A percentile compares a stretch with the other conserved stretches of the same genome.
phyloP scores from a whole-genome alignment of 805 yeast genomes.

The Candida tallmaniae region DNA sequence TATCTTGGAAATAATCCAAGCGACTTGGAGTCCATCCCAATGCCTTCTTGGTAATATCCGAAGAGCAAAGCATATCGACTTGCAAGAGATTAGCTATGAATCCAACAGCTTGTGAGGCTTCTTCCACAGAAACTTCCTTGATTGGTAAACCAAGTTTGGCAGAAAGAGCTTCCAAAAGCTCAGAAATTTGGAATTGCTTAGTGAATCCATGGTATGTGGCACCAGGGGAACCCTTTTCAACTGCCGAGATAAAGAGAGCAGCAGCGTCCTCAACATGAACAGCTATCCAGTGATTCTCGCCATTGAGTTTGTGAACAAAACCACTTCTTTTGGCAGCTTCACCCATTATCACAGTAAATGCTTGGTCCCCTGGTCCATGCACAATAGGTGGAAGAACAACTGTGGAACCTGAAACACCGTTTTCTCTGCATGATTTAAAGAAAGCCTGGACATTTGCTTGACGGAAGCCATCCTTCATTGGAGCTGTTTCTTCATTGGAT shows the following conservation, averaged over 20 bases:
- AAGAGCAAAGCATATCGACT: conserved; percentile 7
- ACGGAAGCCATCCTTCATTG: neutral
- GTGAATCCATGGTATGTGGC: conserved; percentile 9
- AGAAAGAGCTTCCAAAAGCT: conserved; percentile 22
- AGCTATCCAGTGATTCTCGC: conserved; percentile 24
- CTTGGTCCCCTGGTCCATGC: conserved; percentile 27
- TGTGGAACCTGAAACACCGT: conserved; percentile 16
- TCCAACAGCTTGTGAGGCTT: conserved; percentile 12
- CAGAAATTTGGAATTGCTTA: conserved; percentile 18
- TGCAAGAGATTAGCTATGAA: neutral
- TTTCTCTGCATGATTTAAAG: conserved; percentile 12
- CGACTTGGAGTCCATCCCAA: too few relatives aligned
- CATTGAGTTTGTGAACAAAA: conserved; percentile 26
- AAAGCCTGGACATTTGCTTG: neutral
- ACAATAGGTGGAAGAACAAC: conserved; percentile 30
- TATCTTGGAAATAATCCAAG: too few relatives aligned
- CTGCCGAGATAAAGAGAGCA: conserved; percentile 12
- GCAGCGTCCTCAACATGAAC: conserved; percentile 30
- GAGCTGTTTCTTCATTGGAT: conserved; percentile 2
- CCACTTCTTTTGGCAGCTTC: conserved; percentile 27
- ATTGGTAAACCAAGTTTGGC: conserved; percentile 12
- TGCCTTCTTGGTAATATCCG: conserved; percentile 14
- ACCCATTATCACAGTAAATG: conserved; percentile 17
- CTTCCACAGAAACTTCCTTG: conserved; percentile 12
- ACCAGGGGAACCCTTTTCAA: conserved; percentile 10